Conservation (phyloP, 179 eudicot species). For the Silene coronaria region DNA sequence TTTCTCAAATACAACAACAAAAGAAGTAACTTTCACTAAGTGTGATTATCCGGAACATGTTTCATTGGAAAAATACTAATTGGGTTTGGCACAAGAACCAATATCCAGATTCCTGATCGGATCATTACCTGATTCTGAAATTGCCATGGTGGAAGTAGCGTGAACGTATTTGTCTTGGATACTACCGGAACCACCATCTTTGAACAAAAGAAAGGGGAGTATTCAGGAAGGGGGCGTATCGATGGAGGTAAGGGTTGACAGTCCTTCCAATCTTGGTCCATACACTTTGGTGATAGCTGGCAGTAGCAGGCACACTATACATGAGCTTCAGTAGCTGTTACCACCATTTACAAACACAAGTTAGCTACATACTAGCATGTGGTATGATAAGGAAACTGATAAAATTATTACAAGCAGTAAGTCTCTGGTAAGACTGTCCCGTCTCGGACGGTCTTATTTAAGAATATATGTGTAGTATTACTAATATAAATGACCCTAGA, state of each 20-base stretch:
- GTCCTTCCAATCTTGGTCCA: constrained; percentile 79
- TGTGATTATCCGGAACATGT: not conserved
- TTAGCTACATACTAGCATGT: constrained; percentile 13
- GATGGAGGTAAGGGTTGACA: constrained; percentile 52
- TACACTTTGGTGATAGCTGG: constrained; percentile 80
- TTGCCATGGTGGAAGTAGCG: not conserved
- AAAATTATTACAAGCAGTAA: too few relatives aligned
- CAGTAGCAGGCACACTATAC: constrained; percentile 88
- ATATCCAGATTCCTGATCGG: constrained; percentile 5
- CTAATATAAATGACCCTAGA: too few relatives aligned
- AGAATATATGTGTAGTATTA: too few relatives aligned
- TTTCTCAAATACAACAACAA: not conserved
- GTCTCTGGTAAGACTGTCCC: too few relatives aligned
- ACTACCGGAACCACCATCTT: constrained; percentile 90
- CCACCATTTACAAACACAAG: constrained; percentile 1
- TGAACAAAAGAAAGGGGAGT: constrained; percentile 60
- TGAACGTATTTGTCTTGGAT: not conserved
- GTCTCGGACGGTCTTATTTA: too few relatives aligned
- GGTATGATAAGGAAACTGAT: not conserved
- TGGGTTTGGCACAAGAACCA: not conserved
- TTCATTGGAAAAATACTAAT: not conserved
- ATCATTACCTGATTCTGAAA: not conserved
- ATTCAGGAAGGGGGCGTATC: constrained; percentile 70
- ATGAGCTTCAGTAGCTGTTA: constrained; percentile 85
- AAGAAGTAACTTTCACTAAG: not conserved